Evolutionary conservation across 1,284 basidiomycete genomes (phyloP).

Genomic region (Papiliotrema flavescens): DNA sequence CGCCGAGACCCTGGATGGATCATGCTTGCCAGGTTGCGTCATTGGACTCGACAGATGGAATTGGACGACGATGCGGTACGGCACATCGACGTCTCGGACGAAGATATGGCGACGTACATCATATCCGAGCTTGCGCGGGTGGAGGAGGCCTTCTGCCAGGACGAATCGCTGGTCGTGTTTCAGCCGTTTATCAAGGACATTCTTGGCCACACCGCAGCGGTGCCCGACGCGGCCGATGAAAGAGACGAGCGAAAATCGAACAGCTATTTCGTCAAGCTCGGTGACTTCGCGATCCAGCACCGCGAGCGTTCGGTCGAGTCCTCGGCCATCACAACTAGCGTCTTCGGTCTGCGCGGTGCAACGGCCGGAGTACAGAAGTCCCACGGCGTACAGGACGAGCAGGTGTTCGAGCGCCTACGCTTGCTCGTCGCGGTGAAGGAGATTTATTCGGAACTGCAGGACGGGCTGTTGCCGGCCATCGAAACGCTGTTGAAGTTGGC

Average conservation of each 20-base stretch:
- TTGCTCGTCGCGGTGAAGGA: conserved; percentile 17
- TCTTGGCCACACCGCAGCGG: conserved; percentile 12
- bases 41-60: conserved; percentile 23
- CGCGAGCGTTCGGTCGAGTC: conserved; percentile 25
- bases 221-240: not conserved
- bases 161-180: conserved; percentile 20
- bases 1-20: conserved; percentile 41
- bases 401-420: conserved; percentile 12
- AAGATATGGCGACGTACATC: conserved; percentile 18
- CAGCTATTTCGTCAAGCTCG: conserved; percentile 16
- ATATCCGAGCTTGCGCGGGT: conserved; percentile 18
- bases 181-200: conserved; percentile 31
- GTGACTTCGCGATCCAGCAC: conserved; percentile 16
- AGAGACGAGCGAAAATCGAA: not conserved
- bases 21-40: conserved; percentile 33
- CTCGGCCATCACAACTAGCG: conserved; percentile 15
- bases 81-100: not conserved
- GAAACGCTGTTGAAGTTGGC: conserved; percentile 5
- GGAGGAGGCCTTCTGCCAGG: conserved; percentile 24
- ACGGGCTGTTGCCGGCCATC: conserved; percentile 24
- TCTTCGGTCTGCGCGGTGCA: conserved; percentile 12
- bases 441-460: conserved; percentile 17
- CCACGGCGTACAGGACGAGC: not conserved
- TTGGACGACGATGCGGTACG: not conserved
- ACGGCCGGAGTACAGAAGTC: conserved; percentile 17